Evolutionary conservation across 2,329 filamentous ascomycete species (phyloP), one percentile per base, ranked within the genome.

Genomic region (Aspergillus ochraceoroseus): DNA sequence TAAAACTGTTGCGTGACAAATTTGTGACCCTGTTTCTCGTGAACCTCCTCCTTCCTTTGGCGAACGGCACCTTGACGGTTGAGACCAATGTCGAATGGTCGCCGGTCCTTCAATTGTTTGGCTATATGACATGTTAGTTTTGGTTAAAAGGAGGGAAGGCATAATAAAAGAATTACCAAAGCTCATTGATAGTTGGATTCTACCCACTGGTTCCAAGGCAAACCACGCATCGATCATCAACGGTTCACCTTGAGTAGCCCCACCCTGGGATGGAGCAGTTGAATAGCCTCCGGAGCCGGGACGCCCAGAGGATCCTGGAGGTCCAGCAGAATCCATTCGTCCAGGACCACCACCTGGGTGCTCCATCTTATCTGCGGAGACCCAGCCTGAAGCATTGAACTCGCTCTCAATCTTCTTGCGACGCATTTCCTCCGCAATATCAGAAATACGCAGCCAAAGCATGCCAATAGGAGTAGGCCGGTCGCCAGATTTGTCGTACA

Each of bases 1-100:
- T 96, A 98, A 68, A 98, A 98, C 65, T 95, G 92, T 64, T 95
- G 89, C 59, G 92, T 86, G 41, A 96, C 83, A 61, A 98, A 98
- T 70, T 96, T 98, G 81, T 98, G 92, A 33, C 92, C 92, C 63
- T 95, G 95, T 74, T 95, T 95, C 70, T 98, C 92, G 70, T 95
- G 87, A 3, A 98, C 83, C 59, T 96, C 89, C 66, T 98, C 92
- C 72, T 98, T 98, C 60, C 87, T 87, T 69, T 98, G 90, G 53
- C 92, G 87, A 53, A 98, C 88, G 49, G 92, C 92, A 59, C 90
- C 92, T 70, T 95, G 94, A 62, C 92, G 85, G 50, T 87, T 87
- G 49, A 98, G 80, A 59, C 92, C 92, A 43, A 90, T 76, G 59
- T 96, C 89, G 58, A 94, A 84, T 2, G 82, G 83, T 45, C 84